Evolutionary conservation across 805 yeast species (phyloP), one percentile per base, ranked within the genome.

Genomic region (Grigorovia humatica): DNA sequence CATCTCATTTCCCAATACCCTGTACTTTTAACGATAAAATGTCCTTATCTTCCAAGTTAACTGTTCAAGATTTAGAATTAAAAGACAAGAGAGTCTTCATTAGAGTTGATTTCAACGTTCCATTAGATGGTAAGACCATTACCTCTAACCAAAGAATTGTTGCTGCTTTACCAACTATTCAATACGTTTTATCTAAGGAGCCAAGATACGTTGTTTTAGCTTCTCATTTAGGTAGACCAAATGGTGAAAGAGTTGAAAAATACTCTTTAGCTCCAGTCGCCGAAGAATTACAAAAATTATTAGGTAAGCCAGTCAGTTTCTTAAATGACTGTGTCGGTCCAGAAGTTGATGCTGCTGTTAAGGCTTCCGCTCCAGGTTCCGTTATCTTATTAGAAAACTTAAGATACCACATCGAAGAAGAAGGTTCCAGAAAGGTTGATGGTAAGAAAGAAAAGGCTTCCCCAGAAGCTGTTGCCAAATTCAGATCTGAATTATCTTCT

Each of bases 141-240:
- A 95, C 99, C 77, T 93, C 95, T 83, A 95, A 93, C 80, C 98
- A 93, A 78, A 85, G 99, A 78, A 93, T 93, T 69, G 98, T 90
- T 66, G 99, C 99, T 71, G 99, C 99, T 62, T 76, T 95, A 66
- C 99, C 99, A 73, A 91, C 99, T 63, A 93, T 93, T 77, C 74
- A 95, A 75, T 93, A 91, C 72, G 97, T 91, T 51, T 76, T 86
- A 70, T 91, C 87, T 69, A 84, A 91, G 62, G 80, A 85, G 67
- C 96, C 99, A 69, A 88, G 85, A 79, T 88, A 82, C 60, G 83
- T 93, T 60, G 77, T 93, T 62, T 81, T 93, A 64, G 98, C 97
- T 59, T 90, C 98, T 55, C 99, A 93, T 73, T 80, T 93, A 72
- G 99, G 99, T 69, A 89, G 99, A 79, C 99, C 99, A 74, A 93